Conservation (phyloP, 2,329 filamentous ascomycete species). For the Xylariaceae sp. region DNA sequence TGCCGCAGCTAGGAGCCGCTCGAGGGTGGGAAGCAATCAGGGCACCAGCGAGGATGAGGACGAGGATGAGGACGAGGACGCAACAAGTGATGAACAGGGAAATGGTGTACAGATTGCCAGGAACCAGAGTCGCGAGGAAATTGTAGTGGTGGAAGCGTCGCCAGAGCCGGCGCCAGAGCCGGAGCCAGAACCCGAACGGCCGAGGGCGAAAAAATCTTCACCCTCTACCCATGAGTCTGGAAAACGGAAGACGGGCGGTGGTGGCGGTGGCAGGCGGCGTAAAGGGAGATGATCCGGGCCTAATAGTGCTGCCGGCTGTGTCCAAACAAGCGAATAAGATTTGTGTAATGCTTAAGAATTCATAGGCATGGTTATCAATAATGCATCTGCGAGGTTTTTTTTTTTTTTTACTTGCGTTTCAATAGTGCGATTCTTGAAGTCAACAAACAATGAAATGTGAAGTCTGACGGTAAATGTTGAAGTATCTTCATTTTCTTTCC, state of each 20-base stretch:
- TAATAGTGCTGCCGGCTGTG: constrained; percentile 6
- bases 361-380: constrained; percentile 24
- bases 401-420: background rate
- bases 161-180: too few relatives aligned
- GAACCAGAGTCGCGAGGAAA: constrained; percentile 40
- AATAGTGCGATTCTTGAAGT: background rate
- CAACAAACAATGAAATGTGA: background rate
- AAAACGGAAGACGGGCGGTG: constrained; percentile 18
- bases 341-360: constrained; percentile 24
- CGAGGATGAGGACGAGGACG: constrained; percentile 38
- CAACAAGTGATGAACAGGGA: constrained; percentile 34
- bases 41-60: constrained; percentile 42
- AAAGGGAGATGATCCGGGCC: constrained; percentile 36
- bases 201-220: constrained; percentile 45
- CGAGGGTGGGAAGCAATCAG: constrained; percentile 40
- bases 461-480: too few relatives aligned
- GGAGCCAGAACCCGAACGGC: constrained; percentile 34
- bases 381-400: constrained; percentile 10
- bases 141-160: constrained; percentile 43
- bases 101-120: constrained; percentile 31
- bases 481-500: too few relatives aligned
- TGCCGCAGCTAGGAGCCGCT: constrained; percentile 39
- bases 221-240: constrained; percentile 20
- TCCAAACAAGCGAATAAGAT: constrained; percentile 18
- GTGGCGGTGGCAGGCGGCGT: constrained; percentile 28